Conservation (phyloP, 805 yeast species). For the Lipomyces chichibuensis region DNA sequence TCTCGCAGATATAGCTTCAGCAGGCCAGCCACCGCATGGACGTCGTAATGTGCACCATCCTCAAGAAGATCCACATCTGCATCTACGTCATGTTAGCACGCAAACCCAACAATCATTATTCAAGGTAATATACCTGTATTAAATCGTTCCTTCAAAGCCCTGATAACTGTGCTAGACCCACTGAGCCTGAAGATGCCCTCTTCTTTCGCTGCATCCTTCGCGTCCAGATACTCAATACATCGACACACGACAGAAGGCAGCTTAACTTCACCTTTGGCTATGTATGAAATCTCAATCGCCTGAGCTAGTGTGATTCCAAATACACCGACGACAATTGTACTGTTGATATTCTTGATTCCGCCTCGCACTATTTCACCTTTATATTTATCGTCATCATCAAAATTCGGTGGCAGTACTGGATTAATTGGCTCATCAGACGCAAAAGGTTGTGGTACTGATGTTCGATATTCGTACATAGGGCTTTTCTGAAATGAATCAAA, state of each 20-base stretch:
- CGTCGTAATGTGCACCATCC: slow-evolving; percentile 52
- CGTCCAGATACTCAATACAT: slow-evolving; percentile 68
- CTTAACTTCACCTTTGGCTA: slow-evolving; percentile 27
- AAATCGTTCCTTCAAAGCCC: slow-evolving; percentile 67
- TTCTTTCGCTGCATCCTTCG: slow-evolving; percentile 72
- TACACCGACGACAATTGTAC: slow-evolving; percentile 15
- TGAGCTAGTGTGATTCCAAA: slow-evolving; percentile 32
- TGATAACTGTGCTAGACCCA: slow-evolving; percentile 81
- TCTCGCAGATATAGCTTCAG: slow-evolving; percentile 81
- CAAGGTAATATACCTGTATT: slow-evolving; percentile 47
- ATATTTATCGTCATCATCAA: slow-evolving; percentile 21
- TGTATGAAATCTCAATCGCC: slow-evolving; percentile 29
- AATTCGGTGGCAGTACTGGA: slow-evolving; percentile 3
- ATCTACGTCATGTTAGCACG: slow-evolving; percentile 36
- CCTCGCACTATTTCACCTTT: slow-evolving; percentile 26
- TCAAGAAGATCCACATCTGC: slow-evolving; percentile 67
- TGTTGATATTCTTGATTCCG: slow-evolving; percentile 23
- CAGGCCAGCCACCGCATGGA: slow-evolving; percentile 84
- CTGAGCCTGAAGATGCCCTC: slow-evolving; percentile 91
- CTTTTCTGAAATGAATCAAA: slow-evolving; percentile 21
- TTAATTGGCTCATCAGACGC: slow-evolving; percentile 7
- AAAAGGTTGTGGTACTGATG: slow-evolving; percentile 12
- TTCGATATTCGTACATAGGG: slow-evolving; percentile 33
- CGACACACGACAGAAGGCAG: slow-evolving; percentile 79
- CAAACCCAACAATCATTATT: neutral